Base-by-base conservation (phyloP, 768 basidiomycete genomes). In the Podaxis sp. region DNA sequence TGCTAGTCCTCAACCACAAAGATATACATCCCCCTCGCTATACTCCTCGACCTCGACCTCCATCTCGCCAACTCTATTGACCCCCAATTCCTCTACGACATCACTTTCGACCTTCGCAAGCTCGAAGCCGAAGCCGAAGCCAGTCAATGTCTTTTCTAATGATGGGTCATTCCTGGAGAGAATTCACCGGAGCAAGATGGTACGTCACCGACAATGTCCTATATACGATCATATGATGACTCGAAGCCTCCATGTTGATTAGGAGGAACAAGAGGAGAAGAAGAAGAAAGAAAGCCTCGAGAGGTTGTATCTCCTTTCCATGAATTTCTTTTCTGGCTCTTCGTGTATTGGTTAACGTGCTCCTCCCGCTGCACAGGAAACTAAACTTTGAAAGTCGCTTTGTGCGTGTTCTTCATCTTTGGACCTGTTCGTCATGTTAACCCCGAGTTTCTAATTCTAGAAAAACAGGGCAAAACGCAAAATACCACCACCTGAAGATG, bases 151-250 rank as follows among this genome's bases (percentile, higher is more conserved):
- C 21, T 89, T 89, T 68, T 78, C 85, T 57, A 82, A 88, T 68
- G 87, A 88, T 65, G 87, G 87, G 6, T 86, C 86, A 7, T 89
- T 88, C 69, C 72, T 88, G 58, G 81, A 88, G 64, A 79, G 86
- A 9, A 80, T 88, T 66, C 83, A 86, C 70, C 80, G 82, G 32
- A 73, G 75, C 50, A 82, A 79, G 72, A 79, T 77, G 81, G 87
- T 84, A 64, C 50, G 74, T 65, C 21, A 13, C 35, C 9, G 16
- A 27, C 36, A 55, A 11, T 21, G 36, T 67, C 44, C 32, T 32
- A 65, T 50, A 23, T n/a, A 23, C 16, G 23, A 42, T 13, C 21
- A 4, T 25, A 23, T 14, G 23, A 18, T 48, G 10, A 48, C 47
- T 16, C 23, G 9, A 27, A 2, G 50, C 18, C n/a, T 38, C 50